These are phyloP conservation scores for Argentina anserina DNA, from an alignment of 306 rosid genomes.

Conservation along the genomic window DNA sequence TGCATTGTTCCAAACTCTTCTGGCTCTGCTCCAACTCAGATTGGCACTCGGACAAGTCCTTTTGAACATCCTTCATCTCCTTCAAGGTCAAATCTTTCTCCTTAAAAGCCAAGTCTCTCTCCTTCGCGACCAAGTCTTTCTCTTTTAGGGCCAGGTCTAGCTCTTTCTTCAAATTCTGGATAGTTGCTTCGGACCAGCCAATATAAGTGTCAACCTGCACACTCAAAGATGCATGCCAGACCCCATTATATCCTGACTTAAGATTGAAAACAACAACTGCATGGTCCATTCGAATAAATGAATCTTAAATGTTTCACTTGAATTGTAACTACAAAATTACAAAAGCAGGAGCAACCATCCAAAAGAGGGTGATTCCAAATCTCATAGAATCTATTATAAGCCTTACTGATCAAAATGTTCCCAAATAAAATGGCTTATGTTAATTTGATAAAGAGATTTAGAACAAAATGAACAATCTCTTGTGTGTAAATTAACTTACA, in stretches of 20 bases:
- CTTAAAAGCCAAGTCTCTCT: not conserved
- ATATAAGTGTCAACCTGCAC: not conserved
- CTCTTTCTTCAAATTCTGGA: not conserved
- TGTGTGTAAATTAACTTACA: not conserved
- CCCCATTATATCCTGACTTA: not conserved
- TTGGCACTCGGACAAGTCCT: not conserved
- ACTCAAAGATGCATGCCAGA: not conserved
- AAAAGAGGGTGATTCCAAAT: not conserved
- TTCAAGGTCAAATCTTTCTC: not conserved
- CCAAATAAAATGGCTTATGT: too few relatives aligned
- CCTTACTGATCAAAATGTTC: too few relatives aligned
- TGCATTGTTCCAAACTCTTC: not conserved
- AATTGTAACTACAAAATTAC: too few relatives aligned
- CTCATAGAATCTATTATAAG: not conserved
- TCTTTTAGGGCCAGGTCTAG: not conserved
- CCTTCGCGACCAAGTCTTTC: not conserved
- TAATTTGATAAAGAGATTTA: too few relatives aligned
- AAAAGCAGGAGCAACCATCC: not conserved
- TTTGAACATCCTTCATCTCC: not conserved
- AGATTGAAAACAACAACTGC: not conserved
- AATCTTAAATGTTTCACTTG: not conserved
- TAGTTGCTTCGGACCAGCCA: not conserved
- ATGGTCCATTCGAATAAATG: not conserved
- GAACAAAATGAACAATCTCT: not conserved
- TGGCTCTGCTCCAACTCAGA: constrained; percentile 1